phyloP scores from a whole-genome alignment of 1,284 basidiomycete genomes.

The Trametes pubescens region DNA sequence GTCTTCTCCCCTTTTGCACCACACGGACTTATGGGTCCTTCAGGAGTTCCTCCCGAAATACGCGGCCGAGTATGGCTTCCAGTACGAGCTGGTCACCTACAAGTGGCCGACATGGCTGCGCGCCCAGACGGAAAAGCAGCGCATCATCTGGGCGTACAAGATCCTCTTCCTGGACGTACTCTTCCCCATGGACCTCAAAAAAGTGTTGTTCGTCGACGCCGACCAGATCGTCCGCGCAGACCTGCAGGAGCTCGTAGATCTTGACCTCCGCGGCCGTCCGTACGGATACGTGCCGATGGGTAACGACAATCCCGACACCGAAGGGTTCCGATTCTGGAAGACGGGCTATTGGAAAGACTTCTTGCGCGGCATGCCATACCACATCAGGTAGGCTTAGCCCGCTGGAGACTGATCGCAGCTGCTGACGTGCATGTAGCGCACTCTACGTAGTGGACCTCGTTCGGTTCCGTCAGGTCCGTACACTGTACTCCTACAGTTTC shows the following conservation, averaged over 20 bases:
- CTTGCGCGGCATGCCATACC: constrained; percentile 83
- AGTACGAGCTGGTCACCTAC: constrained; percentile 97
- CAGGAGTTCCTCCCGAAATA: constrained; percentile 96
- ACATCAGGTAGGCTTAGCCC: constrained; percentile 76
- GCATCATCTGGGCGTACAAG: constrained; percentile 99
- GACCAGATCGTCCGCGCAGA: constrained; percentile 98
- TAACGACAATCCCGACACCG: constrained; percentile 93
- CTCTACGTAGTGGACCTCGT: constrained; percentile 97
- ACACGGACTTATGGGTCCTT: constrained; percentile 15
- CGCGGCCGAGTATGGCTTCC: constrained; percentile 89
- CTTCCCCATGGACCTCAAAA: constrained; percentile 98
- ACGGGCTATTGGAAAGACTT: constrained; percentile 94
- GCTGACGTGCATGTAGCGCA: constrained; percentile 61
- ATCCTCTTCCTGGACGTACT: constrained; percentile 98
- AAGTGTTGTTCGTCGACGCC: constrained; percentile 98
- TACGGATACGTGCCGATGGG: constrained; percentile 99
- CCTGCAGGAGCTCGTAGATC: constrained; percentile 89
- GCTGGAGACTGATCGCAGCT: not conserved
- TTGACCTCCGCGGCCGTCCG: constrained; percentile 91
- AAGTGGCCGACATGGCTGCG: constrained; percentile 99
- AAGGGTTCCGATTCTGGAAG: constrained; percentile 99
- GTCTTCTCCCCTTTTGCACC: not conserved
- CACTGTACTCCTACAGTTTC: constrained; percentile 3
- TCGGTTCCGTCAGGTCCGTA: constrained; percentile 84
- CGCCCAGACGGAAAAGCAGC: constrained; percentile 96